A percentile compares a stretch with the other conserved stretches of the same genome.
phyloP scores from a whole-genome alignment of 78 protist genomes.

The Pigoraptor vietnamica region DNA sequence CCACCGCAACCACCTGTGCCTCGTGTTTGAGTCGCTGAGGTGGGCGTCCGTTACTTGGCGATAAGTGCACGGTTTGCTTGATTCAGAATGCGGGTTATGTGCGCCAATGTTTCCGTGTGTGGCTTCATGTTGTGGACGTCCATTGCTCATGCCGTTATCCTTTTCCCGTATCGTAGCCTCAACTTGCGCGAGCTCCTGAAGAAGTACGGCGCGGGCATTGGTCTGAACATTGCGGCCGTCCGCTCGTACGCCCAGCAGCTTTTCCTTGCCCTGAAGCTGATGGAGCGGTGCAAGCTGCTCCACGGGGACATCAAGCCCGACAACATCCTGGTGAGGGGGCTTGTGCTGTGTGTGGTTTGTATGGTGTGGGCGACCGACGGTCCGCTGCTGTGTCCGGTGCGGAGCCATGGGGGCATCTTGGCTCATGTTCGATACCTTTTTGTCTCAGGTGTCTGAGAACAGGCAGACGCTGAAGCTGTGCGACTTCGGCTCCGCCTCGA shows the following conservation, averaged over 20 bases:
- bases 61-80: too few species aligned
- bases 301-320: conserved; percentile 89
- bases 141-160: not conserved
- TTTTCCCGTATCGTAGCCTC: conserved; percentile 31
- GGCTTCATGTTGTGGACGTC: not conserved
- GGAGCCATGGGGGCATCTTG: too few species aligned
- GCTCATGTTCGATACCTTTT: too few species aligned
- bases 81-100: too few species aligned
- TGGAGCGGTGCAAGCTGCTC: conserved; percentile 43
- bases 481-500: conserved; percentile 87
- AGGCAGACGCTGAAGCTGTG: conserved; percentile 61
- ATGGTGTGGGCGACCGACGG: too few species aligned
- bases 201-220: conserved; percentile 66
- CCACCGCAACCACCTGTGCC: conserved; percentile 76
- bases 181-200: conserved; percentile 67
- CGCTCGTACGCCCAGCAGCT: conserved; percentile 70
- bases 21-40: conserved; percentile 76
- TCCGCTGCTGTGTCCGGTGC: not conserved
- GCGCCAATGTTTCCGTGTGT: too few species aligned
- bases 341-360: not conserved
- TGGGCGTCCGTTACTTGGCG: not conserved
- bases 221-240: conserved; percentile 73
- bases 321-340: conserved; percentile 48
- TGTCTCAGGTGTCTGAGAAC: conserved; percentile 43
- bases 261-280: conserved; percentile 59